Percentiles rank a stretch among this genome's conserved stretches.
These are phyloP conservation scores for Backusella tarrabulga DNA, from an alignment of 192 early-diverging fungal genomes.

Conservation along the genomic window DNA sequence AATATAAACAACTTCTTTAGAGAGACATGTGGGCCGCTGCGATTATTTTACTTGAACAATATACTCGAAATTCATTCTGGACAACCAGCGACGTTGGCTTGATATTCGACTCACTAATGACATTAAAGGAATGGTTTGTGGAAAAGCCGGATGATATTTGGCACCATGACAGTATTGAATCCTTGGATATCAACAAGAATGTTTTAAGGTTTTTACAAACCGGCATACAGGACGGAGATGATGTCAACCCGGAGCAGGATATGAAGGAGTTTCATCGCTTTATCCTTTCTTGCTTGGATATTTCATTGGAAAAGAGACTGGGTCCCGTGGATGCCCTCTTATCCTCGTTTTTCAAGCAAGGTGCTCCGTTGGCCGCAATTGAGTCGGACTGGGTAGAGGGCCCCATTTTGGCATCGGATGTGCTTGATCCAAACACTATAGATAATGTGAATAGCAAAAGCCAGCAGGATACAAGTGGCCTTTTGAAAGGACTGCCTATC, in stretches of 20 bases:
- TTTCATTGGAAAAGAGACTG: conserved; percentile 21
- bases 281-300: conserved; percentile 27
- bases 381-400: conserved; percentile 22
- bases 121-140: conserved; percentile 27
- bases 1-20: conserved; percentile 3
- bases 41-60: conserved; percentile 52
- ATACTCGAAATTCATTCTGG: conserved; percentile 54
- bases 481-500: conserved; percentile 42
- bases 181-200: conserved; percentile 42
- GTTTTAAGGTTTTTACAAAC: conserved; percentile 45
- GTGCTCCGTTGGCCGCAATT: background rate
- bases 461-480: background rate
- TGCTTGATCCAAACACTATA: conserved; percentile 37
- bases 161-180: conserved; percentile 28
- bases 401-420: conserved; percentile 46
- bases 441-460: conserved; percentile 13
- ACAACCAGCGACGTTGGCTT: conserved; percentile 45
- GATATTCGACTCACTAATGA: conserved; percentile 46
- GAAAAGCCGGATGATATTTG: conserved; percentile 32
- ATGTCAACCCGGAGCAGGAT: conserved; percentile 6
- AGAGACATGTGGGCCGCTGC: conserved; percentile 59
- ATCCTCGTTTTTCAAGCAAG: conserved; percentile 22
- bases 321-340: conserved; percentile 34
- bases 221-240: background rate
- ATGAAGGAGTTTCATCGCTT: conserved; percentile 22